phyloP scores from a whole-genome alignment of 768 basidiomycete genomes.

The Mycena amicta region DNA sequence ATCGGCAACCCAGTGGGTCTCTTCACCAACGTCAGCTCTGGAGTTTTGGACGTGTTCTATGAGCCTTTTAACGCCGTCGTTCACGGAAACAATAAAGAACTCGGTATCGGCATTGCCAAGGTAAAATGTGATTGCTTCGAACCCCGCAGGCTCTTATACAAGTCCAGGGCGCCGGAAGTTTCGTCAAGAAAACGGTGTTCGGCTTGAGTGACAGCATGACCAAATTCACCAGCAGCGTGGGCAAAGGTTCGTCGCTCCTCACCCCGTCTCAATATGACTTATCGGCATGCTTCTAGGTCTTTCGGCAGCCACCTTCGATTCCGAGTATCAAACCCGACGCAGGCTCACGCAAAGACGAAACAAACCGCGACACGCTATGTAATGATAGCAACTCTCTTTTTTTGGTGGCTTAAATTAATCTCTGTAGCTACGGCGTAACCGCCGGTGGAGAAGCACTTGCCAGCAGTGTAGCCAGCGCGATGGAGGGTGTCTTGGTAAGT shows the following conservation, averaged over 20 bases:
- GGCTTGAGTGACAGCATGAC: constrained; percentile 94
- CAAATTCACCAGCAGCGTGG: constrained; percentile 97
- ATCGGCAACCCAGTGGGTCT: constrained; percentile 95
- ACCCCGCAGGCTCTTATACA: no score
- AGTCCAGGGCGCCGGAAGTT: constrained; percentile 96
- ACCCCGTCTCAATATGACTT: no score
- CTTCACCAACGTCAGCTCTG: constrained; percentile 97
- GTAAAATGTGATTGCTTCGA: no score
- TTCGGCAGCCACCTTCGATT: constrained; percentile 95
- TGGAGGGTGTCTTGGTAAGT: constrained; percentile 89
- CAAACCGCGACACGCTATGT: constrained; percentile 95
- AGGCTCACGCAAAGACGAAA: constrained; percentile 90
- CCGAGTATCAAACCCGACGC: constrained; percentile 90
- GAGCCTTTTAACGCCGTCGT: constrained; percentile 97
- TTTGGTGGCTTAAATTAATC: not conserved
- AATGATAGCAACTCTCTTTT: constrained; percentile 27
- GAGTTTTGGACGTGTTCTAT: constrained; percentile 97
- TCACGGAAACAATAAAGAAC: constrained; percentile 91
- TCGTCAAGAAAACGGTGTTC: constrained; percentile 98
- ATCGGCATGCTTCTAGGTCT: constrained; percentile 79
- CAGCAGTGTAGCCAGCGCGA: constrained; percentile 90
- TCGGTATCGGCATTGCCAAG: constrained; percentile 95
- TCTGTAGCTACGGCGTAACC: constrained; percentile 89
- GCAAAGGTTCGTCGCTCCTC: no score
- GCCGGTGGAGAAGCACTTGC: constrained; percentile 94